Evolutionary conservation across 2,329 filamentous ascomycete genomes (phyloP).

Genomic region (Byssoonygena ceratinophila): DNA sequence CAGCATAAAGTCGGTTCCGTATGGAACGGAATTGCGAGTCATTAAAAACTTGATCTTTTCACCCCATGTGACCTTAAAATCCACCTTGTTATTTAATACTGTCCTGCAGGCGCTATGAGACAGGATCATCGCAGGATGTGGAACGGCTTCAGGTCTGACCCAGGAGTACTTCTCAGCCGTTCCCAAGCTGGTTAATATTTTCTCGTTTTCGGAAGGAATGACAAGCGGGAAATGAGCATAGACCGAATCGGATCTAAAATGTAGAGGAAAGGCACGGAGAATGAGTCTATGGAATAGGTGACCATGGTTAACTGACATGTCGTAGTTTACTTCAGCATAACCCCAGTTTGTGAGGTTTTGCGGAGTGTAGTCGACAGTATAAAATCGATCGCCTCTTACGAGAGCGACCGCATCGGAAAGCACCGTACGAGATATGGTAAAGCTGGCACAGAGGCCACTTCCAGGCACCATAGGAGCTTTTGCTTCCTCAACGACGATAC

Average conservation of each 20-base stretch:
- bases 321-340: conserved; percentile 29
- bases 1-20: conserved; percentile 20
- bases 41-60: conserved; percentile 18
- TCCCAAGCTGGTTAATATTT: conserved; percentile 20
- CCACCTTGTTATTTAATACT: conserved; percentile 19
- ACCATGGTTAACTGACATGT: conserved; percentile 18
- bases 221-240: conserved; percentile 23
- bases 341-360: conserved; percentile 34
- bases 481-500: conserved; percentile 44
- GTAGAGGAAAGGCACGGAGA: conserved; percentile 22
- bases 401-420: conserved; percentile 37
- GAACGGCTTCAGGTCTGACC: conserved; percentile 13
- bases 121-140: conserved; percentile 12
- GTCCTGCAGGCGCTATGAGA: conserved; percentile 17
- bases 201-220: conserved; percentile 20
- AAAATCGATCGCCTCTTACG: conserved; percentile 34
- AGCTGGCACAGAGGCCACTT: conserved; percentile 30
- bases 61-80: conserved; percentile 22
- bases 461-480: conserved; percentile 29
- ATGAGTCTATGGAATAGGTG: conserved; percentile 25
- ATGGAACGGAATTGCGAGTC: conserved; percentile 15
- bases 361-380: conserved; percentile 26
- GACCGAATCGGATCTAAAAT: conserved; percentile 23
- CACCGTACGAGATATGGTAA: conserved; percentile 32
- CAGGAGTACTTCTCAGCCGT: conserved; percentile 19